These are phyloP conservation scores for Hericium coralloides DNA, from an alignment of 768 basidiomycete genomes.

Conservation along the genomic window DNA sequence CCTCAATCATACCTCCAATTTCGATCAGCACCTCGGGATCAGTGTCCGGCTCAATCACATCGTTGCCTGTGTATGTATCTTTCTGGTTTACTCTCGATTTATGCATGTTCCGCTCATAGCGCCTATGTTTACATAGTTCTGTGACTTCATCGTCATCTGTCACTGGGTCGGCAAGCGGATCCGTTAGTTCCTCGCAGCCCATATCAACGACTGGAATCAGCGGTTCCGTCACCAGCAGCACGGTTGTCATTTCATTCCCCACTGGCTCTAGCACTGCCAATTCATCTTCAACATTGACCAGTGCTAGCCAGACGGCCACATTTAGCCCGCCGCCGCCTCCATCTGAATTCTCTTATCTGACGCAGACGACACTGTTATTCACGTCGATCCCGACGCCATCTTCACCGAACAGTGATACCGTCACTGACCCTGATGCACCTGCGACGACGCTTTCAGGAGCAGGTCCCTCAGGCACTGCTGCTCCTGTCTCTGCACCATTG, in stretches of 20 bases:
- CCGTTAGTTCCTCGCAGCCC: too few relatives aligned
- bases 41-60: too few relatives aligned
- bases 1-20: slow-evolving; percentile 5
- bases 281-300: slow-evolving; percentile 2
- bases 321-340: slow-evolving; percentile 18
- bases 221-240: slow-evolving; percentile 5
- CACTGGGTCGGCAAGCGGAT: too few relatives aligned
- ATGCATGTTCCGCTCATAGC: too few relatives aligned
- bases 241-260: slow-evolving; percentile 6
- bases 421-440: slow-evolving; percentile 31
- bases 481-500: slow-evolving; percentile 28
- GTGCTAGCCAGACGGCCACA: slow-evolving; percentile 8
- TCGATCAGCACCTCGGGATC: too few relatives aligned
- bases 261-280: not conserved
- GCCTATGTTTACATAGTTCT: too few relatives aligned
- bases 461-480: slow-evolving; percentile 10
- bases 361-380: slow-evolving; percentile 26
- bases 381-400: slow-evolving; percentile 16
- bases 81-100: too few relatives aligned
- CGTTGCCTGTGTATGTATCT: too few relatives aligned
- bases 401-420: slow-evolving; percentile 9
- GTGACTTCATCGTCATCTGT: too few relatives aligned
- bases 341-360: slow-evolving; percentile 27
- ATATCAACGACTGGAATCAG: not conserved
- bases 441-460: slow-evolving; percentile 20